These are phyloP conservation scores for Aspergillus fischeri DNA, from an alignment of 2,329 filamentous ascomycete species.

Conservation along the genomic window DNA sequence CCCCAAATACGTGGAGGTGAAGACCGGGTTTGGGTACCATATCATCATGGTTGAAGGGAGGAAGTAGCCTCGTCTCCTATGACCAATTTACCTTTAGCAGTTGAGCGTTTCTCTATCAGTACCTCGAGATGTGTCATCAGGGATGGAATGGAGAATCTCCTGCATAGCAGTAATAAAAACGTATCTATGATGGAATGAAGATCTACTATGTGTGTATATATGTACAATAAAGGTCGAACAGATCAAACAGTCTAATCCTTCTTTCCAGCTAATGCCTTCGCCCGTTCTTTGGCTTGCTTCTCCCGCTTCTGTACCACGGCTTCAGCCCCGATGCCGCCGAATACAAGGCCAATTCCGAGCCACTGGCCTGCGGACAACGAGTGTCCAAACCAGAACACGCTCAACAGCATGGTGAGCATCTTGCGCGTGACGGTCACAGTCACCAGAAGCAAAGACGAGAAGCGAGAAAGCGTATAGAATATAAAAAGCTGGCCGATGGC, in stretches of 20 bases:
- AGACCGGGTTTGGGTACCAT: constrained; percentile 64
- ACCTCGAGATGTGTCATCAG: not conserved
- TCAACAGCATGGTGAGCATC: constrained; percentile 98
- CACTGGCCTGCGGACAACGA: constrained; percentile 83
- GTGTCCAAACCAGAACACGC: constrained; percentile 92
- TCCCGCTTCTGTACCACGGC: constrained; percentile 74
- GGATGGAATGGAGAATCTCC: not conserved
- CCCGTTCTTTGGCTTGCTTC: constrained; percentile 74
- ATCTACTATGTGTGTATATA: constrained; percentile 4
- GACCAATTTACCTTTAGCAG: not conserved
- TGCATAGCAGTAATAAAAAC: not conserved
- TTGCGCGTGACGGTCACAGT: constrained; percentile 97
- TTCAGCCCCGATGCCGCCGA: constrained; percentile 91
- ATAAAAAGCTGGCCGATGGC: constrained; percentile 96
- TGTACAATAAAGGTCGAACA: not conserved
- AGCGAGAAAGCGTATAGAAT: constrained; percentile 90
- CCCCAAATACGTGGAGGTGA: constrained; percentile 59
- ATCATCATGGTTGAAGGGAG: constrained; percentile 65
- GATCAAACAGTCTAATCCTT: constrained; percentile 17
- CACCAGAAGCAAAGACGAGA: constrained; percentile 85
- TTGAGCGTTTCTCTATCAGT: not conserved
- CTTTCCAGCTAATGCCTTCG: constrained; percentile 45
- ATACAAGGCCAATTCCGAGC: constrained; percentile 87
- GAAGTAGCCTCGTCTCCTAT: constrained; percentile 39
- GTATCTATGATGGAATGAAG: not conserved